Conservation (phyloP, 1,284 basidiomycete genomes). For the Bjerkandera adusta region DNA sequence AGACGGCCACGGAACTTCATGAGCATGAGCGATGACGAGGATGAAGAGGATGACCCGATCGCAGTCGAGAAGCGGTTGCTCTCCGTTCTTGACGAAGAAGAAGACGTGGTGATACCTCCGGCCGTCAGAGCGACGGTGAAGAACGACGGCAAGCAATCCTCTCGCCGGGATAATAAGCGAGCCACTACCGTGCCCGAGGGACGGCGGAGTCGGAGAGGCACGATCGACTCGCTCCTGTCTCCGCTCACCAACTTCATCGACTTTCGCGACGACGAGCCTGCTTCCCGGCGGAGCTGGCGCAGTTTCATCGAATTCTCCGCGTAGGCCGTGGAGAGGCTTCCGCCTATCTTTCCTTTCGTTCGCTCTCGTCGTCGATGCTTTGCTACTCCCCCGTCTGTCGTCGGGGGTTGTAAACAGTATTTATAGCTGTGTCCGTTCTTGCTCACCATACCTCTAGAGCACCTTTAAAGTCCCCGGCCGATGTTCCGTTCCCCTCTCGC, state of each 20-base stretch:
- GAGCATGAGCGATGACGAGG: conserved; percentile 63
- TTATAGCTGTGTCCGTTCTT: no score
- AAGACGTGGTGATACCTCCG: conserved; percentile 30
- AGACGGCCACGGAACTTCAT: conserved; percentile 51
- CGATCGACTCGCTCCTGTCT: conserved; percentile 42
- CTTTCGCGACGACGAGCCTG: conserved; percentile 51
- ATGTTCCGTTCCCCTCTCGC: no score
- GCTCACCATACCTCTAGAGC: no score
- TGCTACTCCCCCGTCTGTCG: no score
- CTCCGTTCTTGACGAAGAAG: conserved; percentile 29
- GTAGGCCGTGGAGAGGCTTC: no score
- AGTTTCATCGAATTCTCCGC: conserved; percentile 55
- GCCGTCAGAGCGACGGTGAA: conserved; percentile 3
- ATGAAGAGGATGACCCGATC: conserved; percentile 22
- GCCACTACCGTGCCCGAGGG: neutral
- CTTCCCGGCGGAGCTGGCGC: conserved; percentile 48
- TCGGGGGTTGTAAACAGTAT: no score
- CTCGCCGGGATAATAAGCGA: conserved; percentile 2
- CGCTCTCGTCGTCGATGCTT: no score
- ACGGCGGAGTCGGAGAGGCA: conserved; percentile 32
- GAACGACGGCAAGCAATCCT: neutral
- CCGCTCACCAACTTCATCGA: conserved; percentile 63
- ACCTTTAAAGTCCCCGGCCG: no score
- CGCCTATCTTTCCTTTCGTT: no score
- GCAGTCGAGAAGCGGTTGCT: conserved; percentile 21